Base-by-base conservation (phyloP, 129 eudicot species). In the Tagetes patula region DNA sequence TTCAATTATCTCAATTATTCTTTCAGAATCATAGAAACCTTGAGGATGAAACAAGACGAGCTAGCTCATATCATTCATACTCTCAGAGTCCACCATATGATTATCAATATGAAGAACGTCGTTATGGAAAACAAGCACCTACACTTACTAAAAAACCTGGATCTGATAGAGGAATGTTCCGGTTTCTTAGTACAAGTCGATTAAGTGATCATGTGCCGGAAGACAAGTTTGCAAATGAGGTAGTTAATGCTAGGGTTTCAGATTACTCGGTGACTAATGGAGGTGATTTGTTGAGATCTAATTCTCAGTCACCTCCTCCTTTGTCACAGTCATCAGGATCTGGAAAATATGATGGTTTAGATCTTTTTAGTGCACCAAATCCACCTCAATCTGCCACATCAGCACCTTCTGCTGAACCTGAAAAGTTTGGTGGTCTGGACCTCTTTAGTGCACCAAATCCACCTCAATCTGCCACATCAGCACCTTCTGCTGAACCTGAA, bases 31-130 rank as follows among this genome's bases (percentile, higher is more conserved):
- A 58, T 48, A 88, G 85, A 71, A 81, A 73, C 73, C 81, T 65
- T 10, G 99, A 81, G 70, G 96, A 88, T 56, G 97, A 95, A 74
- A 86, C 88, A 39, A 84, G 99, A 82, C 81, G 99, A 77, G 96
- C 97, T 66, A 91, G 97, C 80, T 95, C 99, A 20, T 95, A 90
- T 72, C 99, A 95, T 81, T 95, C 99, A 60, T 95, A 79, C 76
- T 95, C 99, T 76, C 99, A 95, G 63, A 95, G 99, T 78, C 99
- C 99, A n/a, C 97, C 97, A 4, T 88, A 95, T 55, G 99, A 95
- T 85, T 95, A 86, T 85, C 95, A 95, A 50, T 95, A 95, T 52
- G 99, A 95, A 86, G 99, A 95, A 71, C 83, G 97, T 42, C 91
- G 91, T 7, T 88, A 86, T 46, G 92, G 99, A 62, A 95, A 88